Conservation (phyloP, 148 eudicot genomes). For the Bassia scoparia region DNA sequence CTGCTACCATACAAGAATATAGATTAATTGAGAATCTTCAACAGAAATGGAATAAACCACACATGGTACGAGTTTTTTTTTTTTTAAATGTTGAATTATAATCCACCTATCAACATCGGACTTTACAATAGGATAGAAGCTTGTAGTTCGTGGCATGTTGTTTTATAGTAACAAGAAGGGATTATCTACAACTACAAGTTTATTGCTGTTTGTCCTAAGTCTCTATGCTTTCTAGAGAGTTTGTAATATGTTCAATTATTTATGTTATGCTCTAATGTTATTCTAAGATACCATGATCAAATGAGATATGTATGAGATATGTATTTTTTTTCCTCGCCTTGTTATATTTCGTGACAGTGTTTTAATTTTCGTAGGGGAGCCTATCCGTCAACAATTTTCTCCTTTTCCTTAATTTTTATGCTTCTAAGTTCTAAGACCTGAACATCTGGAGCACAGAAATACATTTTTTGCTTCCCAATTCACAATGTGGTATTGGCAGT, state of each 20-base stretch:
- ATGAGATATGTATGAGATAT: not conserved
- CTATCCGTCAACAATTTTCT: slow-evolving; percentile 77
- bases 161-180: not conserved
- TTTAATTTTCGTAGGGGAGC: slow-evolving; percentile 93
- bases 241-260: not conserved
- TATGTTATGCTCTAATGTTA: not conserved
- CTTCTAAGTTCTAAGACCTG: no score
- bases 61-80: no score
- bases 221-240: not conserved
- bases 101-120: no score
- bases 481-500: not conserved
- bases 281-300: not conserved
- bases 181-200: not conserved
- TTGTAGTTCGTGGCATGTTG: not conserved
- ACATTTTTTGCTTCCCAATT: no score
- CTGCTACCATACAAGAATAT: not conserved
- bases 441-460: no score
- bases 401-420: no score
- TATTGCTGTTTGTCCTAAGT: not conserved
- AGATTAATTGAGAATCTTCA: not conserved
- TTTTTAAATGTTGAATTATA: no score
- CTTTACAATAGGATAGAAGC: no score
- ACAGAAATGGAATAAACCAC: not conserved
- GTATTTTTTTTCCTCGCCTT: slow-evolving; percentile 10
- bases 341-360: slow-evolving; percentile 48